Evolutionary conservation across 129 eudicot genomes (phyloP).

Genomic region (Calendula officinalis): DNA sequence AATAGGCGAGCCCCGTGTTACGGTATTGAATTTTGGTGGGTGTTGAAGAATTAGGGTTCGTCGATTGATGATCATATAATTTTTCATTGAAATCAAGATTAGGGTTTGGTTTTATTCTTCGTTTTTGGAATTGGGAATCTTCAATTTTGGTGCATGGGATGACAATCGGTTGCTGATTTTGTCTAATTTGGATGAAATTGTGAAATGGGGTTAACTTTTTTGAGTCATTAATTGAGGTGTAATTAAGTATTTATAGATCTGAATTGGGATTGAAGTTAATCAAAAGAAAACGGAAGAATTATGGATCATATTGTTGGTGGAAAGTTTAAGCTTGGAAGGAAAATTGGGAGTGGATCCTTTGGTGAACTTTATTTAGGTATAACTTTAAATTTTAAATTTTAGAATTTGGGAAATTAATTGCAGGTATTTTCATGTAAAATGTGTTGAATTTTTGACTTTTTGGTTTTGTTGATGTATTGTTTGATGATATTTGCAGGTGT

Average conservation of each 20-base stretch:
- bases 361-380: conserved; percentile 98
- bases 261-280: conserved; percentile 25
- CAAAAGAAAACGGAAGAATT: conserved; percentile 23
- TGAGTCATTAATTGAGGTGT: conserved; percentile 38
- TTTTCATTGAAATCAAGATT: conserved; percentile 16
- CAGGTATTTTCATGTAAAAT: neutral
- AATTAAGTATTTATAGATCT: conserved; percentile 31
- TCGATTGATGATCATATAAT: conserved; percentile 24
- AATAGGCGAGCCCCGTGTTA: neutral
- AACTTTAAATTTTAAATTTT: neutral
- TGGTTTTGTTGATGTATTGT: conserved; percentile 17
- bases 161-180: conserved; percentile 12
- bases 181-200: conserved; percentile 21
- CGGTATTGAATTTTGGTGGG: conserved; percentile 21
- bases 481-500: conserved; percentile 59
- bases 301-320: conserved; percentile 98
- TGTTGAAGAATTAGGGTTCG: conserved; percentile 26
- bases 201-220: conserved; percentile 14
- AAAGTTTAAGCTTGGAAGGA: conserved; percentile 96
- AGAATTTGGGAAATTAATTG: neutral
- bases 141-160: conserved; percentile 16
- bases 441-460: neutral
- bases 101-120: neutral
- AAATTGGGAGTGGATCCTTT: conserved; percentile 99
- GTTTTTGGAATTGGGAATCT: conserved; percentile 18